Percentiles rank a stretch among this genome's conserved stretches.
Conservation (phyloP, 768 basidiomycete genomes). For the Mrakia frigida region DNA sequence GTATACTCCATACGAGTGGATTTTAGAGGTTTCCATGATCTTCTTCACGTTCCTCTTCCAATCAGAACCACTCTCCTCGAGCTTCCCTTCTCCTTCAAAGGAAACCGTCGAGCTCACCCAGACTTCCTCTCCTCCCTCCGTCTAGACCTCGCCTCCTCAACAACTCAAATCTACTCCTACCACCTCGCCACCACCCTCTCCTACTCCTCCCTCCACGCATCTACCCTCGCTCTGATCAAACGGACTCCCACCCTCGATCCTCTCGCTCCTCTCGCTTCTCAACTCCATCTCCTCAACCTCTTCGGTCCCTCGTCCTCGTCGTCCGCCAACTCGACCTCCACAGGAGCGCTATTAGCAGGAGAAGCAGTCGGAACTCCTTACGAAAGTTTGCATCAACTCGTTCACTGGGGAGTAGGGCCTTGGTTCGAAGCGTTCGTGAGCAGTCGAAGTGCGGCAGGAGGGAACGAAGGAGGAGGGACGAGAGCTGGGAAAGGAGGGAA, state of each 20-base stretch:
- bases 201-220: slow-evolving; percentile 73
- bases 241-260: slow-evolving; percentile 73
- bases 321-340: slow-evolving; percentile 25
- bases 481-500: slow-evolving; percentile 46
- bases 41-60: too few relatives aligned
- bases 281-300: slow-evolving; percentile 87
- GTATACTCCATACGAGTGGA: too few relatives aligned
- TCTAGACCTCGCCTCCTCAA: slow-evolving; percentile 31
- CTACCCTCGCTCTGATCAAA: slow-evolving; percentile 92
- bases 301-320: slow-evolving; percentile 49
- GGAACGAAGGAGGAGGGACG: slow-evolving; percentile 22
- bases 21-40: too few relatives aligned
- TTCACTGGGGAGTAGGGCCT: slow-evolving; percentile 91
- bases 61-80: too few relatives aligned
- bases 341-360: slow-evolving; percentile 9
- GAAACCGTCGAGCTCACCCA: too few relatives aligned
- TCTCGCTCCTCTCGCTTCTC: slow-evolving; percentile 67
- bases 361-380: slow-evolving; percentile 55
- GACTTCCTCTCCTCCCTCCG: too few relatives aligned
- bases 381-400: slow-evolving; percentile 89
- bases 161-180: slow-evolving; percentile 38
- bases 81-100: too few relatives aligned
- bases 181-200: slow-evolving; percentile 51
- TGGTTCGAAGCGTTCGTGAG: slow-evolving; percentile 98
- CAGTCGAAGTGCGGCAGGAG: slow-evolving; percentile 43